Percentiles rank a stretch among this genome's conserved stretches.
Conservation (phyloP, 2,329 filamentous ascomycete genomes). For the Sporothrix brasiliensis region DNA sequence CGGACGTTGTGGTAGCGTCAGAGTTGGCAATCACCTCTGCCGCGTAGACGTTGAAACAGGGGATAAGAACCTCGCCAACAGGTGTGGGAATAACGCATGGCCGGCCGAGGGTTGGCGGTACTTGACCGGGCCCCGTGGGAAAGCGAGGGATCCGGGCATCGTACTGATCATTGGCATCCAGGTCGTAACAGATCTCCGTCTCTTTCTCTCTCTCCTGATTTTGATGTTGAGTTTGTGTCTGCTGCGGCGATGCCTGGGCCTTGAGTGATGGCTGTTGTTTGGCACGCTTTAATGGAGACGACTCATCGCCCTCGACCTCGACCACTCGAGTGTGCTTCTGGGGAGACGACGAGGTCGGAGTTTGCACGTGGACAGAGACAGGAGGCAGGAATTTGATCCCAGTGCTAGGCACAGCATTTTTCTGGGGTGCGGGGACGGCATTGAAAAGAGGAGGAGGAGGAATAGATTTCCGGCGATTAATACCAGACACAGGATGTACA, state of each 20-base stretch:
- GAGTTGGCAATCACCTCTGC: not conserved
- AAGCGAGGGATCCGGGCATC: conserved; percentile 5
- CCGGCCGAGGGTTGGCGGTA: not conserved
- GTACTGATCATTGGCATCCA: not conserved
- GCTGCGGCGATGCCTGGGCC: not conserved
- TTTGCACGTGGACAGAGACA: not conserved
- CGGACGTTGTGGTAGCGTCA: not conserved
- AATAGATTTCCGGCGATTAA: not conserved
- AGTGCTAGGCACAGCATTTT: not conserved
- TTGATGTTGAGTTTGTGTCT: not conserved
- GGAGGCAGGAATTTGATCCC: not conserved
- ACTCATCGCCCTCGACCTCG: not conserved
- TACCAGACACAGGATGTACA: not conserved
- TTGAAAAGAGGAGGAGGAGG: not conserved
- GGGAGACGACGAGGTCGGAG: not conserved
- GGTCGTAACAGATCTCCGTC: not conserved
- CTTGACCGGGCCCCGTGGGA: not conserved
- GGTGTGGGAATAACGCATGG: not conserved
- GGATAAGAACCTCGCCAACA: not conserved
- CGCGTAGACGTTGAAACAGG: not conserved
- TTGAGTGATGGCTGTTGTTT: not conserved
- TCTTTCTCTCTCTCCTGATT: not conserved
- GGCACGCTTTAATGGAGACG: not conserved
- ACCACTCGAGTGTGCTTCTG: not conserved
- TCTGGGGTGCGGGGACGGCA: not conserved